phyloP scores from a whole-genome alignment of 1,284 basidiomycete species.

The Cryptococcus sp. region DNA sequence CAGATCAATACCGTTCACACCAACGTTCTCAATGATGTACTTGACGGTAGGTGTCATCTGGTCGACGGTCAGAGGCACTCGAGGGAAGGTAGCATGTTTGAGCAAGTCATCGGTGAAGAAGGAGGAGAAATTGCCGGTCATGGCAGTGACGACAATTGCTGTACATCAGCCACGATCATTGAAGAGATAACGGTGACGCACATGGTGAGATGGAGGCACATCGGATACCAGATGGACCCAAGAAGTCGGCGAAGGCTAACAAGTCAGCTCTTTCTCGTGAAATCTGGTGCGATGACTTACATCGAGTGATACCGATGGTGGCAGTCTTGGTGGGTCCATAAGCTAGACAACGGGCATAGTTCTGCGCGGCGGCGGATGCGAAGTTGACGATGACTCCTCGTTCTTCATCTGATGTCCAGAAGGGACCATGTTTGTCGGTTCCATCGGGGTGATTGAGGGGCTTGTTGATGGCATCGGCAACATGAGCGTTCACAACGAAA shows the following conservation, averaged over 20 bases:
- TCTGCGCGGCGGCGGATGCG: constrained; percentile 36
- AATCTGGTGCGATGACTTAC: constrained; percentile 6
- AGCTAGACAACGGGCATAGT: constrained; percentile 34
- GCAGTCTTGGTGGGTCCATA: constrained; percentile 43
- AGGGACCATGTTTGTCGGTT: constrained; percentile 19
- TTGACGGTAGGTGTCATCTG: constrained; percentile 32
- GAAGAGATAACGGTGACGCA: constrained; percentile 3
- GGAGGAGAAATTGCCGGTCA: constrained; percentile 31
- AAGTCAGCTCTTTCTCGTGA: background rate
- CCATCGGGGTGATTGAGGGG: constrained; percentile 30
- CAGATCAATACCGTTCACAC: constrained; percentile 39
- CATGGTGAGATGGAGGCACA: constrained; percentile 41
- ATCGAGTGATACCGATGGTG: constrained; percentile 37
- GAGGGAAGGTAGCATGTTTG: constrained; percentile 39
- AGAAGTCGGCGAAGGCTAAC: constrained; percentile 33
- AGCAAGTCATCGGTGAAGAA: constrained; percentile 36
- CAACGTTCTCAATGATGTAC: constrained; percentile 38
- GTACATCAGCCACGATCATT: background rate
- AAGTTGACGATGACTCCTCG: constrained; percentile 45
- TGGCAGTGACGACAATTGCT: constrained; percentile 37
- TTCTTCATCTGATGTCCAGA: constrained; percentile 38
- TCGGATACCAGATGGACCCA: constrained; percentile 41
- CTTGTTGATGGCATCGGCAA: constrained; percentile 43
- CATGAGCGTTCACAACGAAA: constrained; percentile 39
- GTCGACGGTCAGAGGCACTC: constrained; percentile 28